Percentiles rank a stretch among this genome's conserved stretches.
These are phyloP conservation scores for Actinomortierella wolfii DNA, from an alignment of 371 early-diverging fungal species.

Conservation along the genomic window DNA sequence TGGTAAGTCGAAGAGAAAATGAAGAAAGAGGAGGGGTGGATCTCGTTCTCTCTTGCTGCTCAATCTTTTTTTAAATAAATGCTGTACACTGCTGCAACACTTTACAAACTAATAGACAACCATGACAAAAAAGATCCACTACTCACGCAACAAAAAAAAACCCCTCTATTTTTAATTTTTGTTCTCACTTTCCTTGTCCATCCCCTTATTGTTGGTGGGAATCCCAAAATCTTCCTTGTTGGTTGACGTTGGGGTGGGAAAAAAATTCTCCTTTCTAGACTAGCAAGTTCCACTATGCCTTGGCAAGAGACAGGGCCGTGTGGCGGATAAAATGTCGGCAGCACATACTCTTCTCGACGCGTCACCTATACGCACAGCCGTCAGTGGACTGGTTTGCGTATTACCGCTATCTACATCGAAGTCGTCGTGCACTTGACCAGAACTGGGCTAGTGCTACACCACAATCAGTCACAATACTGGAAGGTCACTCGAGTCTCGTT, in stretches of 20 bases:
- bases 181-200: too few relatives aligned
- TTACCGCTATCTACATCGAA: conserved; percentile 26
- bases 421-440: conserved; percentile 12
- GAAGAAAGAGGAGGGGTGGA: background rate
- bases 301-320: background rate
- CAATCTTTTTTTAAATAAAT: too few relatives aligned
- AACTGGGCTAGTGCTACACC: conserved; percentile 38
- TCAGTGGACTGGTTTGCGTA: conserved; percentile 18
- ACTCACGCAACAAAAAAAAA: too few relatives aligned
- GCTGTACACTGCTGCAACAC: too few relatives aligned
- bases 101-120: too few relatives aligned
- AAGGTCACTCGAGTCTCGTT: conserved; percentile 37
- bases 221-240: background rate
- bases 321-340: background rate
- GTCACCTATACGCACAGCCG: background rate
- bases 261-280: background rate
- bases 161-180: too few relatives aligned
- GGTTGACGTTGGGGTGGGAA: background rate
- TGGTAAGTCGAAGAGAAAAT: background rate
- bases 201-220: too few relatives aligned
- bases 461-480: conserved; percentile 31
- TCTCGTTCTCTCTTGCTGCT: too few relatives aligned
- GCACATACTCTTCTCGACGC: background rate
- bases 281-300: background rate
- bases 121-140: too few relatives aligned